phyloP scores from a whole-genome alignment of 1,139 yeast genomes.

The Yamadazyma diddensiae region DNA sequence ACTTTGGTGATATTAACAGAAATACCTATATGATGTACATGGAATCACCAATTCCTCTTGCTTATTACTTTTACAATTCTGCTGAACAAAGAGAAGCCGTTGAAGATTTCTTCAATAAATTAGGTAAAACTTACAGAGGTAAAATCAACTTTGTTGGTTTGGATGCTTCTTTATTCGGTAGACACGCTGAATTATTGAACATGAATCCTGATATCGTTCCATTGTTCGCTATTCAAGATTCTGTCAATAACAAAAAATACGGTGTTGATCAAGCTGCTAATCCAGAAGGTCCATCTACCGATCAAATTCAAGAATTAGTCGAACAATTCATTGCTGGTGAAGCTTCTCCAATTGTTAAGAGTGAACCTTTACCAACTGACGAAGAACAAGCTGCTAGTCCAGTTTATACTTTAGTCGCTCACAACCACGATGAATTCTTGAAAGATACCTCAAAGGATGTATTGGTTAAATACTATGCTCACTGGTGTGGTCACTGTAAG shows the following conservation, averaged over 20 bases:
- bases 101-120: conserved; percentile 49
- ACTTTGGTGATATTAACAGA: conserved; percentile 88
- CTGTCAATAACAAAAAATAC: conserved; percentile 65
- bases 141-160: conserved; percentile 83
- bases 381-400: conserved; percentile 68
- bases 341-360: conserved; percentile 71
- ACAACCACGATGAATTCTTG: conserved; percentile 72
- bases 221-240: conserved; percentile 83
- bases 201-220: conserved; percentile 83
- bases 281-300: conserved; percentile 37
- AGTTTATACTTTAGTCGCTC: conserved; percentile 79
- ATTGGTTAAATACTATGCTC: conserved; percentile 91
- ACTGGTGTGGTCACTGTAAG: conserved; percentile 99
- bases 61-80: conserved; percentile 78
- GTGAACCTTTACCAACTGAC: conserved; percentile 75
- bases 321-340: conserved; percentile 62
- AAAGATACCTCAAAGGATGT: conserved; percentile 77
- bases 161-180: conserved; percentile 78
- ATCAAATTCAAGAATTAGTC: conserved; percentile 57
- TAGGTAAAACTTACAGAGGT: conserved; percentile 79
- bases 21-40: conserved; percentile 75
- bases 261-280: conserved; percentile 52
- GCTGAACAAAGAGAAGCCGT: conserved; percentile 64
- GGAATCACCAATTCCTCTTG: conserved; percentile 72
- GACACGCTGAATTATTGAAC: conserved; percentile 86